Evolutionary conservation across 192 early-diverging fungal species (phyloP).

Genomic region (Backusella mclennaniae): DNA sequence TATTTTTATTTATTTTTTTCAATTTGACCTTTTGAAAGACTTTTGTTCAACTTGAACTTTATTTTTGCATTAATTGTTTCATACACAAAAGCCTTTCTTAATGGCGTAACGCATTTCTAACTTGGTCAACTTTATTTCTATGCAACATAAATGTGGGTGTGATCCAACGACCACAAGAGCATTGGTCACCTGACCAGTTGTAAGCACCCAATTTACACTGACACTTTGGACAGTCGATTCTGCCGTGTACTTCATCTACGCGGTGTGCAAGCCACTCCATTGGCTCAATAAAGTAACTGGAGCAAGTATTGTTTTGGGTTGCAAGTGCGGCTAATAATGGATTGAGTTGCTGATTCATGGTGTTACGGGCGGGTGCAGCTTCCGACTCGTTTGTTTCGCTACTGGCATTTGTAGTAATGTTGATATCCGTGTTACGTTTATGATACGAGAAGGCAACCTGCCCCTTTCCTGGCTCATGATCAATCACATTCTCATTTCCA

Average conservation of each 20-base stretch:
- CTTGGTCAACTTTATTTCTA: slow-evolving; percentile 70
- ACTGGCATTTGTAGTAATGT: slow-evolving; percentile 30
- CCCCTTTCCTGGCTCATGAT: slow-evolving; percentile 68
- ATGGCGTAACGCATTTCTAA: slow-evolving; percentile 11
- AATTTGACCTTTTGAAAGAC: background rate
- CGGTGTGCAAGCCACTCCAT: slow-evolving; percentile 79
- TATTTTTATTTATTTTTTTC: background rate
- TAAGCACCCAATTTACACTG: slow-evolving; percentile 75
- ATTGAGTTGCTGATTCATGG: slow-evolving; percentile 19
- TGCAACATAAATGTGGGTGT: slow-evolving; percentile 80
- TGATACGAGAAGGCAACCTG: slow-evolving; percentile 71
- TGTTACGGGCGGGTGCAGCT: background rate
- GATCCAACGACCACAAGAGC: slow-evolving; percentile 81
- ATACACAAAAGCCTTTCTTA: background rate
- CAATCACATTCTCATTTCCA: slow-evolving; percentile 60
- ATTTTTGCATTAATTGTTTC: background rate
- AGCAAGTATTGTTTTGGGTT: slow-evolving; percentile 48
- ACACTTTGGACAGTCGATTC: slow-evolving; percentile 79
- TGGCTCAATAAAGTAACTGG: slow-evolving; percentile 80
- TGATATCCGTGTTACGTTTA: slow-evolving; percentile 59
- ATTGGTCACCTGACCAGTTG: slow-evolving; percentile 79
- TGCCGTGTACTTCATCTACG: slow-evolving; percentile 57
- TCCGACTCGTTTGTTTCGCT: background rate
- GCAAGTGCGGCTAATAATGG: slow-evolving; percentile 33
- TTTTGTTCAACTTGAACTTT: background rate